Evolutionary conservation across 2,329 filamentous ascomycete species (phyloP), one percentile per base, ranked within the genome.

Genomic region (Pestalotiopsis fici): DNA sequence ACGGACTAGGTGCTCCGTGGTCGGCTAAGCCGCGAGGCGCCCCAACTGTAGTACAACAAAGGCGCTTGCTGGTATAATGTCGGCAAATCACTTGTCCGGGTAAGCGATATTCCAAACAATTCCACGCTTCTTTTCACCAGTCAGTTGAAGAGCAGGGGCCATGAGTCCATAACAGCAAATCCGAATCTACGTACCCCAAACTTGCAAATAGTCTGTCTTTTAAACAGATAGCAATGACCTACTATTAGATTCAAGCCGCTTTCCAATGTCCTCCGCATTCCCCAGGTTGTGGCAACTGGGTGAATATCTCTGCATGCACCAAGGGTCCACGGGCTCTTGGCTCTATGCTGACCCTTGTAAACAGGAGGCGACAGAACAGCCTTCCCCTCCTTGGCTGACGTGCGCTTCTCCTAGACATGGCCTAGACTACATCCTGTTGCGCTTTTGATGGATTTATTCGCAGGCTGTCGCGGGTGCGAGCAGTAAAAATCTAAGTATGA

Each of bases 281-380:
- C 63, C 63, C 63, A 65, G 63, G 54, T 59, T 59, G 63, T 21
- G 57, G 31, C 31, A 35, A 35, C 43, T 50, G 21, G 25, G n/a
- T 35, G 31, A 35, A 37, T 59, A 27, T 47, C 27, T 25, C 50
- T 65, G 56, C 25, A 65, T 59, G 63, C 63, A 59, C 63, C 63
- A 27, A 65, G 63, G 63, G 63, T 65, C 54, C 63, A 65, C 59
- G 31, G 27, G 27, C 25, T 63, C 60, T 65, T 65, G 54, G 63
- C 62, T 37, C 25, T 65, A 35, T 55, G 11, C 31, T 18, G 27
- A 56, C 47, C 61, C 47, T 55, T 27, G 61, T 43, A 55, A n/a
- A 35, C 31, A 35, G 11, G 31, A 37, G 15, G 25, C 25, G 7
- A 55, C 55, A 27, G 25, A 31, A 63, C 13, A 31, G 12, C 61